These are phyloP conservation scores for Fusarium sp. DNA, from an alignment of 2,329 filamentous ascomycete species.

Conservation along the genomic window DNA sequence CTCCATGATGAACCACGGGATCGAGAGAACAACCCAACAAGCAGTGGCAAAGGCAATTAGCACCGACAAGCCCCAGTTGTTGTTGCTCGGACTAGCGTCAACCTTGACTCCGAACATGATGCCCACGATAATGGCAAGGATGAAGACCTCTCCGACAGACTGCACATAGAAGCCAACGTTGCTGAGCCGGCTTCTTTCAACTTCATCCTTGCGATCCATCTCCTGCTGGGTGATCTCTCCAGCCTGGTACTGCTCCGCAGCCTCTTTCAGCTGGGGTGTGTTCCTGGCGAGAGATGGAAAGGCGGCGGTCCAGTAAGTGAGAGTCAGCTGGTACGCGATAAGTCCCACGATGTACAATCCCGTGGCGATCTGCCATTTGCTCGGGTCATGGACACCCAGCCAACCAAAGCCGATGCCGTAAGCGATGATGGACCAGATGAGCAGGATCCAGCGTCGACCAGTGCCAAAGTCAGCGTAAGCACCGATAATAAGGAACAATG, in stretches of 20 bases:
- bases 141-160: constrained; percentile 73
- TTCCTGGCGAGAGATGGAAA: constrained; percentile 59
- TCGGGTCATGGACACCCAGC: constrained; percentile 74
- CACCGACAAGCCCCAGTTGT: constrained; percentile 77
- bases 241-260: constrained; percentile 50
- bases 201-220: constrained; percentile 73
- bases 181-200: constrained; percentile 75
- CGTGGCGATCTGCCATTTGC: constrained; percentile 73
- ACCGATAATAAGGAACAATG: constrained; percentile 68
- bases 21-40: constrained; percentile 74
- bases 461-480: constrained; percentile 75
- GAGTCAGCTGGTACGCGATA: constrained; percentile 76
- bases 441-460: constrained; percentile 74
- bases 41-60: constrained; percentile 77
- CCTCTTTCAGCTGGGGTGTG: constrained; percentile 52
- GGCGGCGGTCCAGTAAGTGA: constrained; percentile 80
- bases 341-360: constrained; percentile 78
- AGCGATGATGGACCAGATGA: constrained; percentile 72
- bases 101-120: constrained; percentile 75
- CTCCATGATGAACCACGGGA: constrained; percentile 79
- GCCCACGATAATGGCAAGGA: constrained; percentile 76
- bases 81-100: constrained; percentile 71
- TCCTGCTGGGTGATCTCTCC: constrained; percentile 70
- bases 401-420: constrained; percentile 78
- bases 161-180: constrained; percentile 78